Evolutionary conservation across 208 protist species (phyloP).

Genomic region (Wallacemonas sp.): DNA sequence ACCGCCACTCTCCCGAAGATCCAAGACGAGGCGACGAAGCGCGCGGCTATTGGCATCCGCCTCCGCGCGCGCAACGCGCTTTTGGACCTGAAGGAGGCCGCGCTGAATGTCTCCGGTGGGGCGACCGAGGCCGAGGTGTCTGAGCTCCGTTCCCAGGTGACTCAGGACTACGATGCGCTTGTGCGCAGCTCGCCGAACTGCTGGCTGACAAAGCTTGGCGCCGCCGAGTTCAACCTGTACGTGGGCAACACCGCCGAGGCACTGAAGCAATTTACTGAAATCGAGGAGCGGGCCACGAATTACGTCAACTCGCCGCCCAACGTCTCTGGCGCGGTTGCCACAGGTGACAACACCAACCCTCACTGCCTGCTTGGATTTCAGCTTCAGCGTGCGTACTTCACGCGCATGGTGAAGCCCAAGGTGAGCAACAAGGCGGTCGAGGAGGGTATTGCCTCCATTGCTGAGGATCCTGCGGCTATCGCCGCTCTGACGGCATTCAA

Average conservation of each 20-base stretch:
- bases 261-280: conserved; percentile 49
- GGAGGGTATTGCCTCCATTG: conserved; percentile 51
- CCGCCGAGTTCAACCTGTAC: conserved; percentile 81
- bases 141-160: conserved; percentile 49
- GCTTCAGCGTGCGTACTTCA: conserved; percentile 46
- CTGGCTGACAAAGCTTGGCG: conserved; percentile 78
- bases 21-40: conserved; percentile 57
- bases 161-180: conserved; percentile 66
- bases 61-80: conserved; percentile 69
- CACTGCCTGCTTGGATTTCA: conserved; percentile 67
- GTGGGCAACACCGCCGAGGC: conserved; percentile 60
- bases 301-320: conserved; percentile 45
- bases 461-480: conserved; percentile 33
- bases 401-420: conserved; percentile 31
- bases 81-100: conserved; percentile 77
- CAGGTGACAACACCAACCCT: conserved; percentile 61
- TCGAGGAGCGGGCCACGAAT: conserved; percentile 60
- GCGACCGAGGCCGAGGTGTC: conserved; percentile 82
- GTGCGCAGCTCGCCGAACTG: conserved; percentile 55
- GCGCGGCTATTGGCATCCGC: conserved; percentile 65
- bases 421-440: conserved; percentile 41
- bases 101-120: conserved; percentile 69
- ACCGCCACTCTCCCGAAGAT: conserved; percentile 65
- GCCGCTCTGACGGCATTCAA: conserved; percentile 45
- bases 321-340: conserved; percentile 44